Base-by-base conservation (phyloP, 495 filamentous ascomycete species). In the Massariosphaeria phaeospora region DNA sequence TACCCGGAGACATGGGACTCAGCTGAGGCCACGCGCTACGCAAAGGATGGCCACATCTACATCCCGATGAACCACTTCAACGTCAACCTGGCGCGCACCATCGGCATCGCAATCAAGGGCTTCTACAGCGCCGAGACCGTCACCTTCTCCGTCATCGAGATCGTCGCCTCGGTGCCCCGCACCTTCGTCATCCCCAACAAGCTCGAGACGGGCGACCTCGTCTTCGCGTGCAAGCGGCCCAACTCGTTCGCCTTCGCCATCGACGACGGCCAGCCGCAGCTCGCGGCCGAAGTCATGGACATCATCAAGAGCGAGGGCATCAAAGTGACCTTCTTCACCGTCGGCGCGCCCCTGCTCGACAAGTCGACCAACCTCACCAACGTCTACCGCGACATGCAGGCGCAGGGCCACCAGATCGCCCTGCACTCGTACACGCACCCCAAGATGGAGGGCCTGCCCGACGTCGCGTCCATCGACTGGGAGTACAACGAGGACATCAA, bases 171-270 rank as follows among this genome's bases (percentile, higher is more conserved):
- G 8, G 65, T 83, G 5, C 84, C 84, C 2, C 31, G 62, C 2
- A 62, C 66, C 35, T 78, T 77, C 57, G 72, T 56, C 10, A 67
- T 84, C 24, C 82, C 84, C 1, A 61, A 67, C 35, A 89, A 88
- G 68, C 66, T 85, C 13, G 75, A 82, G 0, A 83, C 74, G 0
- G 84, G 84, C 3, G 71, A 68, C 2, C 67, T 89, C 30, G 68
- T 81, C 30, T 81, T 88, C 54, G 70, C 76, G 10, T 89, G 86
- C 73, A 82, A 75, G 31, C 75, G 83, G 8, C 84, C 85, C 39
- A 85, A 86, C 63, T 82, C 78, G 0, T 88, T 90, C 67, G 86
- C 86, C 0, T 87, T 90, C 66, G 86, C 85, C 45, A 90, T 90
- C 61, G 86, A 90, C 66, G 86, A 90, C 67, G 86, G 86, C 5